A percentile compares a stretch with the other conserved stretches of the same genome.
These are phyloP conservation scores for Poronia punctata DNA, from an alignment of 495 filamentous ascomycete species.

Conservation along the genomic window DNA sequence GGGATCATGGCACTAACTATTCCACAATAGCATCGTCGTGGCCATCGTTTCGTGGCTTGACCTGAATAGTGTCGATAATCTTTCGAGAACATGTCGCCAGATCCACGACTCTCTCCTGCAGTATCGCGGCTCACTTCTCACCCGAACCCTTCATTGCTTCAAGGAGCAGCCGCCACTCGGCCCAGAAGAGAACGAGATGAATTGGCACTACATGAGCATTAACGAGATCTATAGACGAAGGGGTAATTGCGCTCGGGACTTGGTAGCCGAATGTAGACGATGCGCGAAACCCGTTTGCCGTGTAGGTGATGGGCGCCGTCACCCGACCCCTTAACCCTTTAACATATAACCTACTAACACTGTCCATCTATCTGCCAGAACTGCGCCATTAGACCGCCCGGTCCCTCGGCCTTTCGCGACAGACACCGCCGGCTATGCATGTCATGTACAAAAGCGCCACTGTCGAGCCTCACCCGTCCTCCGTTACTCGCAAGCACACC, in stretches of 20 bases:
- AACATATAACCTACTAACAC: neutral
- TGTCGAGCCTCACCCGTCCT: conserved; percentile 39
- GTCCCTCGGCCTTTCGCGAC: conserved; percentile 49
- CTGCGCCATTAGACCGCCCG: conserved; percentile 72
- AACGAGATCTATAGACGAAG: conserved; percentile 49
- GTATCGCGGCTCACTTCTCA: conserved; percentile 63
- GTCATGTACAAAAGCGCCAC: conserved; percentile 60
- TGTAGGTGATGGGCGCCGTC: conserved; percentile 48
- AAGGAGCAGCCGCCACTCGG: conserved; percentile 53
- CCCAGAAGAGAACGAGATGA: conserved; percentile 40
- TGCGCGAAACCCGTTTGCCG: conserved; percentile 73
- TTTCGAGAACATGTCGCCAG: conserved; percentile 74
- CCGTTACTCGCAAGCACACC: conserved; percentile 20
- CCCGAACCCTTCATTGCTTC: conserved; percentile 68
- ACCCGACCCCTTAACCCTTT: neutral
- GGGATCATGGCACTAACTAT: conserved; percentile 21
- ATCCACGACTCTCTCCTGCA: conserved; percentile 68
- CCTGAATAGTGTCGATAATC: conserved; percentile 73
- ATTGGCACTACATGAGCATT: conserved; percentile 45
- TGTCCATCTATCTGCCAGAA: conserved; percentile 52
- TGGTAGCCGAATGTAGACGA: conserved; percentile 73
- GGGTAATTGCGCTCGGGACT: conserved; percentile 71
- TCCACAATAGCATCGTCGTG: conserved; percentile 57
- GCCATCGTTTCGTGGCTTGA: conserved; percentile 69
- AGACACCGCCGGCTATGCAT: conserved; percentile 75